Evolutionary conservation across 2,329 filamentous ascomycete species (phyloP).

Genomic region (Cercospora sp.): DNA sequence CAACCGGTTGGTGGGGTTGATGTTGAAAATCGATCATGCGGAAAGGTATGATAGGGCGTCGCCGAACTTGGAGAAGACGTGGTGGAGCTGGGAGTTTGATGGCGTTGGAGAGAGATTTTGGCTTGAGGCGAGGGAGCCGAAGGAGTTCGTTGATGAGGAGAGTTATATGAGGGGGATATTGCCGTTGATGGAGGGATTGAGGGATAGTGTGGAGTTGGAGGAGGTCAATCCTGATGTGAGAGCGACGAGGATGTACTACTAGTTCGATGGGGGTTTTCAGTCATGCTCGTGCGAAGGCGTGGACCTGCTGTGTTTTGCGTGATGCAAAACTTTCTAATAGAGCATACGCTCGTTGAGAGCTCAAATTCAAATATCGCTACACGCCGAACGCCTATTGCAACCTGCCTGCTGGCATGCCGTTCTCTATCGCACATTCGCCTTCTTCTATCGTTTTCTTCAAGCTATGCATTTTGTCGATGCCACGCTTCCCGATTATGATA

Average conservation of each 20-base stretch:
- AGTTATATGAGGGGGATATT: conserved; percentile 43
- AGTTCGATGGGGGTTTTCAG: neutral
- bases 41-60: conserved; percentile 42
- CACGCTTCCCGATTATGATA: neutral
- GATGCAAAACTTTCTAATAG: neutral
- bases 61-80: conserved; percentile 38
- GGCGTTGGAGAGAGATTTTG: conserved; percentile 34
- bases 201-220: conserved; percentile 41
- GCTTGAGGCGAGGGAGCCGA: conserved; percentile 36
- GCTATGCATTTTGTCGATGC: neutral
- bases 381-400: conserved; percentile 1
- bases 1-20: conserved; percentile 42
- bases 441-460: neutral
- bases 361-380: neutral
- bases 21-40: conserved; percentile 46
- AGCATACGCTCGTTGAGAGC: neutral
- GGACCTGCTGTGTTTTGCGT: neutral
- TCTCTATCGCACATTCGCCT: neutral
- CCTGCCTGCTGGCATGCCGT: neutral
- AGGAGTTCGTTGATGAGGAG: conserved; percentile 39
- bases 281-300: neutral
- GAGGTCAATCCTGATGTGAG: conserved; percentile 44
- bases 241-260: conserved; percentile 27
- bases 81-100: conserved; percentile 46
- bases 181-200: conserved; percentile 42